Conservation (phyloP, 2,329 filamentous ascomycete genomes). For the Venturia carpophila region DNA sequence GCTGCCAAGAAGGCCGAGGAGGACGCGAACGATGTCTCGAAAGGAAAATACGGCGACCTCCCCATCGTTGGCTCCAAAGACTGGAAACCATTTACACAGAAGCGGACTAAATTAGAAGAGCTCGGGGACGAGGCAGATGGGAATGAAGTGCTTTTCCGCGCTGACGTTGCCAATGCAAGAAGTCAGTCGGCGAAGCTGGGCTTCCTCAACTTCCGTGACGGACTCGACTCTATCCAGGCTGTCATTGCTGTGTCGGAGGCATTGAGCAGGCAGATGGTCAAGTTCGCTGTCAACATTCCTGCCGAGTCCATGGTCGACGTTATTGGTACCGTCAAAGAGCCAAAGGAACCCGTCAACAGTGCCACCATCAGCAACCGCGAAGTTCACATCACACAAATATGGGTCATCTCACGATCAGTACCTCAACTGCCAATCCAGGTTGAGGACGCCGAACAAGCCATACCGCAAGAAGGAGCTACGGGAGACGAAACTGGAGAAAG, state of each 20-base stretch:
- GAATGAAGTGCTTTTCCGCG: constrained; percentile 61
- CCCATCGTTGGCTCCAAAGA: constrained; percentile 49
- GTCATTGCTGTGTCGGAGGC: constrained; percentile 57
- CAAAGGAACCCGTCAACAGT: constrained; percentile 81
- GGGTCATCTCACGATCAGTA: constrained; percentile 60
- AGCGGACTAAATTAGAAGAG: constrained; percentile 53
- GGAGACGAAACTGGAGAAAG: constrained; percentile 45
- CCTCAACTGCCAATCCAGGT: constrained; percentile 53
- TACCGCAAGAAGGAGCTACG: constrained; percentile 41
- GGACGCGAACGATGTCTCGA: constrained; percentile 56
- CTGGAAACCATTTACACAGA: constrained; percentile 45
- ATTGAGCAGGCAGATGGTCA: constrained; percentile 84
- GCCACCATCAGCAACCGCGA: constrained; percentile 72
- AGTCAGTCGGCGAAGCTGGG: constrained; percentile 86
- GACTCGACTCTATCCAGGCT: constrained; percentile 72
- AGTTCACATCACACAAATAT: constrained; percentile 82
- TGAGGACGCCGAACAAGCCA: constrained; percentile 44
- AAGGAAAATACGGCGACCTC: constrained; percentile 72
- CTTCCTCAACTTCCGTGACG: constrained; percentile 76
- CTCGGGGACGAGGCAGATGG: constrained; percentile 49
- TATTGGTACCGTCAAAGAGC: constrained; percentile 72
- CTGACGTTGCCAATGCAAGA: constrained; percentile 78
- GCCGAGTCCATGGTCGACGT: constrained; percentile 77
- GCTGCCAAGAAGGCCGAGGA: constrained; percentile 58
- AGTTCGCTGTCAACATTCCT: constrained; percentile 69